Base-by-base conservation (phyloP, 352 stramenopile genomes). In the Detonula confervacea region DNA sequence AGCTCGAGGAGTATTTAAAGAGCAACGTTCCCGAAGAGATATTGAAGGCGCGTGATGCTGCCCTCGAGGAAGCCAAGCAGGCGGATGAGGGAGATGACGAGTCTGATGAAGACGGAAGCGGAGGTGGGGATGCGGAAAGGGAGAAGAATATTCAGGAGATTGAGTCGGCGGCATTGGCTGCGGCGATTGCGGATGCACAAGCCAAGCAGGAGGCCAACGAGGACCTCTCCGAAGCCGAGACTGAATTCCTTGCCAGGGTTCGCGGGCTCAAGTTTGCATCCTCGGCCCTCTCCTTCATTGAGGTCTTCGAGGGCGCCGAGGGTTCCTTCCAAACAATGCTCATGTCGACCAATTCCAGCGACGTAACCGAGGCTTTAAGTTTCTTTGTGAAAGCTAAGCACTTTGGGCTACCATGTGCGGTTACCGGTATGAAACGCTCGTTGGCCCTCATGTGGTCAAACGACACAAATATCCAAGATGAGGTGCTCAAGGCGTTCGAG, bases 371-470 rank as follows among this genome's bases (percentile, higher is more conserved):
- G 78, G 91, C 96, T 16, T 96, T 98, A 46, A 88, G 95, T 14
- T 98, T 98, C 73, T 97, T 98, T 71, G 95, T 97, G 7, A 93
- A 95, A 47, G 95, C 95, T 1, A 93, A 96, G 49, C 91, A 95
- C 73, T 97, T 98, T 61, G 92, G 94, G 39, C 83, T 98, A 52
- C 88, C 91, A 12, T 96, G 95, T 73, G 95, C 95, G 6, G 89
- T 97, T 8, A 88, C 84, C 5, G 96, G 95, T 14, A 96, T 98
- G 81, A 97, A 96, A 77, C 93, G 94, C 55, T 91, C 97, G 27
- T 91, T 98, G 16, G 91, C 93, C 12, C 86, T 98, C 0, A 97
- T 97, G 70, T 98, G 95, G 94, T 95, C 95, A 33, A 89, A 87
- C 0, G 95, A 98, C 55, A 77, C 92, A 55, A 93, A 84, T 0